These are phyloP conservation scores for Epichloe typhina DNA, from an alignment of 2,329 filamentous ascomycete genomes.

Conservation along the genomic window DNA sequence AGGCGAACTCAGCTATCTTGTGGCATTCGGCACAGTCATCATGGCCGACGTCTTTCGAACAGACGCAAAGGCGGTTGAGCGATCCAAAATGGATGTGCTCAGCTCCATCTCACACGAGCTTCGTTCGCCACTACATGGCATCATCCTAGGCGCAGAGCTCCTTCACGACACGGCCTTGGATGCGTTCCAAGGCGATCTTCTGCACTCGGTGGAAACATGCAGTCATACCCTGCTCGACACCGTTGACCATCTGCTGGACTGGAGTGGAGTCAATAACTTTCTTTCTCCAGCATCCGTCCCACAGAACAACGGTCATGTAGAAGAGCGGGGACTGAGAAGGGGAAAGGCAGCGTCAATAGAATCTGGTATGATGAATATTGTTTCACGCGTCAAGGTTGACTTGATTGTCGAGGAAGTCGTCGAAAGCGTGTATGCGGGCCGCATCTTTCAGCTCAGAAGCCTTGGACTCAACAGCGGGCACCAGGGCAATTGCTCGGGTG, in stretches of 20 bases:
- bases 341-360: slow-evolving; percentile 5
- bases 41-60: slow-evolving; percentile 43
- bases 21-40: slow-evolving; percentile 38
- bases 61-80: slow-evolving; percentile 23
- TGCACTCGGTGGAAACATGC: slow-evolving; percentile 36
- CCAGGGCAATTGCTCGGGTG: not conserved
- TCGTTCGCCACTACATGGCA: slow-evolving; percentile 46
- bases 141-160: slow-evolving; percentile 40
- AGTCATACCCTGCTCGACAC: slow-evolving; percentile 39
- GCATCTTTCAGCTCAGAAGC: slow-evolving; percentile 20
- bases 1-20: slow-evolving; percentile 37
- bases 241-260: slow-evolving; percentile 39
- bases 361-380: slow-evolving; percentile 9
- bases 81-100: slow-evolving; percentile 44
- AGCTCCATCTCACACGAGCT: slow-evolving; percentile 49
- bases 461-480: not conserved
- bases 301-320: slow-evolving; percentile 1
- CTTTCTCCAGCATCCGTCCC: slow-evolving; percentile 1
- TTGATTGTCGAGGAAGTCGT: slow-evolving; percentile 31
- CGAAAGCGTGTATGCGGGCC: slow-evolving; percentile 33
- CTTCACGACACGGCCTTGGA: slow-evolving; percentile 37
- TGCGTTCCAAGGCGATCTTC: slow-evolving; percentile 31
- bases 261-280: slow-evolving; percentile 38
- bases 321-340: slow-evolving; percentile 4
- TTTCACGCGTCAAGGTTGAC: slow-evolving; percentile 22